phyloP scores from a whole-genome alignment of 1,284 basidiomycete genomes.

The Moesziomyces aphidis region DNA sequence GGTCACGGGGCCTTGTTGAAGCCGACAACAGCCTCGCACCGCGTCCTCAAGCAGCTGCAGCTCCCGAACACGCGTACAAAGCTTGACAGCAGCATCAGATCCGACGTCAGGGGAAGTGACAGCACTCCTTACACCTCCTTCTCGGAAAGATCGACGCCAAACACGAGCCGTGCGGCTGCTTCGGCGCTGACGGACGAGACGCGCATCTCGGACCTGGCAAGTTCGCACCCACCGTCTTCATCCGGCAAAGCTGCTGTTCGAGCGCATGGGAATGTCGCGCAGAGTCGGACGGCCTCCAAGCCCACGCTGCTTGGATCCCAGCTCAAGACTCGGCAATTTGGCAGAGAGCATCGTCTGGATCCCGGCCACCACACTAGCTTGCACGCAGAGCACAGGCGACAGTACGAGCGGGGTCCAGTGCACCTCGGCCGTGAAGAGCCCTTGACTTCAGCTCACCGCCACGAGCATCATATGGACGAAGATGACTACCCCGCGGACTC shows the following conservation, averaged over 20 bases:
- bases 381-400: no score
- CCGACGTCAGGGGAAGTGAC: slow-evolving; percentile 13
- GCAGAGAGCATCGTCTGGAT: no score
- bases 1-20: not conserved
- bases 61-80: slow-evolving; percentile 1
- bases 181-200: slow-evolving; percentile 26
- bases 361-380: no score
- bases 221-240: not conserved
- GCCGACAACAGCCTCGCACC: not conserved
- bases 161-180: slow-evolving; percentile 11
- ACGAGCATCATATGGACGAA: no score
- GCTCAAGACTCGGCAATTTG: no score
- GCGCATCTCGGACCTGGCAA: not conserved
- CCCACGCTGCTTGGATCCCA: not conserved
- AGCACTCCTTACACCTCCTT: slow-evolving; percentile 9
- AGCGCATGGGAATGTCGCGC: not conserved
- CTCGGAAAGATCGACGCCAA: slow-evolving; percentile 26
- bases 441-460: no score
- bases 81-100: slow-evolving; percentile 1
- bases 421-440: no score
- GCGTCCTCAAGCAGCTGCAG: slow-evolving; percentile 7
- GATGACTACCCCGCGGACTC: no score
- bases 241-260: no score
- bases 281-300: not conserved
- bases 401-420: no score